Base-by-base conservation (phyloP, 805 yeast genomes). In the Pichia heedii region DNA sequence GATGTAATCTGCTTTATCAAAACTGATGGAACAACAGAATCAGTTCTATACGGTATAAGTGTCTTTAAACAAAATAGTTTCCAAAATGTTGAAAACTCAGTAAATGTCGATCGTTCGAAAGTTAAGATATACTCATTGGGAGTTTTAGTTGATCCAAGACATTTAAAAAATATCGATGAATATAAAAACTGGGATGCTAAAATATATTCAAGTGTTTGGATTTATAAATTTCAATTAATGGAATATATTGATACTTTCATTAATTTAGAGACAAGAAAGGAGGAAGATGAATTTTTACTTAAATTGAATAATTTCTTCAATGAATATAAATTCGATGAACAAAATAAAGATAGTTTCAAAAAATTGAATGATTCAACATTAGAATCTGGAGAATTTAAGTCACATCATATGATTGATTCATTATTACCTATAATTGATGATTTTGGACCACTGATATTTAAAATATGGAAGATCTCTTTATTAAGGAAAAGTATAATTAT, bases 101-200 rank as follows among this genome's bases (percentile, higher is more conserved):
- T 51, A 2, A 24, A 49, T 4, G 36, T 43, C 10, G 70, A 71
- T 45, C 58, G 79, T 45, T 58, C 55, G 9, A 57, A 70, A 30
- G 76, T 81, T 22, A 69, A 69, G 49, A 74, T 83, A 79, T 82
- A 69, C 53, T 76, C 88, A 2, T 55, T 83, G 10, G 89, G 88
- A 0, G 60, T 81, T 1, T 59, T 81, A 19, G 65, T 76, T 16
- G 78, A 77, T 45, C 74, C 73, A 10, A 53, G 35, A 11, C 58
- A 54, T 40, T 26, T 55, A 39, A 37, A 32, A 19, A 36, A 39
- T 22, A 47, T 36, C 43, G 42, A 22, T 7, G 43, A 32, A 20
- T 44, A 21, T 32, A 36, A 37, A 13, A 37, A 37, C 7, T 73
- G 78, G 74, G 63, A 55, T 50, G 73, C 66, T 21, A 66, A 63